Evolutionary conservation across 768 basidiomycete species (phyloP).

Genomic region (Mycena rebaudengoi): DNA sequence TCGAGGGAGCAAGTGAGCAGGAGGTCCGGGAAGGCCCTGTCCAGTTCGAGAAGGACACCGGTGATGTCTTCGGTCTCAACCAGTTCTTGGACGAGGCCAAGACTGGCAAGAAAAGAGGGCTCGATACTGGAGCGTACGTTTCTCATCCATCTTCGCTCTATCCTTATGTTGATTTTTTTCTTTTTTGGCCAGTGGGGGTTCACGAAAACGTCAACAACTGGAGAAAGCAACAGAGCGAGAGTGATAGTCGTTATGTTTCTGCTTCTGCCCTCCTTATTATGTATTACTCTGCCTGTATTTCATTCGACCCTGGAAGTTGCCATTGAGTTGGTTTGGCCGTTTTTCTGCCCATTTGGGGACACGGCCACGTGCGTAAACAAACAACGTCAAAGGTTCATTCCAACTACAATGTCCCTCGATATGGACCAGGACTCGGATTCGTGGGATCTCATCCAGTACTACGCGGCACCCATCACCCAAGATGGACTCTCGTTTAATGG

Average conservation of each 20-base stretch:
- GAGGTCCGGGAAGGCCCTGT: constrained; percentile 93
- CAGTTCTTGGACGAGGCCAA: constrained; percentile 98
- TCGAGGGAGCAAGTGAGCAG: constrained; percentile 89
- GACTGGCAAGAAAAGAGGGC: constrained; percentile 89
- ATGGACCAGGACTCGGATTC: background rate
- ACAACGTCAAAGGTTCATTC: no score
- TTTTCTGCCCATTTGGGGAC: no score
- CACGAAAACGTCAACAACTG: constrained; percentile 65
- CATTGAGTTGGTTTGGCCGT: no score
- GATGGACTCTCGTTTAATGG: constrained; percentile 31
- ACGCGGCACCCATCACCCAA: constrained; percentile 26
- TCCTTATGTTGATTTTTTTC: constrained; percentile 5
- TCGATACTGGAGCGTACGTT: constrained; percentile 79
- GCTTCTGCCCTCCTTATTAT: no score
- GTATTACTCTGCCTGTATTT: no score
- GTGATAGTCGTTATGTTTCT: constrained; percentile 3
- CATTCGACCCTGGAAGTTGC: no score
- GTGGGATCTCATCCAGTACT: background rate
- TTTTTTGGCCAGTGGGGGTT: constrained; percentile 44
- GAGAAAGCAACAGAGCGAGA: constrained; percentile 50
- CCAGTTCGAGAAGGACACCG: constrained; percentile 97
- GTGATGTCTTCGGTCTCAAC: constrained; percentile 97
- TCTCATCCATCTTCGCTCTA: background rate
- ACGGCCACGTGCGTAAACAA: no score
- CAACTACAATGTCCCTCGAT: no score